Evolutionary conservation across 768 basidiomycete genomes (phyloP), one percentile per base, ranked within the genome.

Genomic region (Amanita muscaria): DNA sequence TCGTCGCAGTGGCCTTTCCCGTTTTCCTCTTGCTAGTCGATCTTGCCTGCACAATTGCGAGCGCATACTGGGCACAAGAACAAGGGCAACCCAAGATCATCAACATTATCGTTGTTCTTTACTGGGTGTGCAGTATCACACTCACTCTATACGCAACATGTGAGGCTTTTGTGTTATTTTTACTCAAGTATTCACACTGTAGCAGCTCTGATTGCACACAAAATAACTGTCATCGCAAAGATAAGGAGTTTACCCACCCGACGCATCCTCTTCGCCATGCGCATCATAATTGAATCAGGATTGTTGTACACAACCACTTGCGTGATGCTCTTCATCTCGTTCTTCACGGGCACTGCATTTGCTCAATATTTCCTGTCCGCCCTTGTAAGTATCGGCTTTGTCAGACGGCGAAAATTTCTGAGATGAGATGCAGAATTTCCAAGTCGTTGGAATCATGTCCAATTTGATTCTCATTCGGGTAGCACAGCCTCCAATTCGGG

Each of bases 141-240:
- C 38, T 52, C 9, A 56, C 53, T 29, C 10, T 56, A 6, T 56
- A 51, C 36, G 48, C 53, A 23, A 56, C 55, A n/a, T 45, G 55
- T 53, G 40, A 47, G 53, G 43, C 18, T 1, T 5, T 8, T n/a
- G 15, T 2, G 10, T 29, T 9, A 8, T 12, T 32, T 18, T 40
- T 18, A 10, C 7, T 9, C n/a, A 1, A 19, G 3, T 39, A 43
- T 15, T 29, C 6, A 21, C 12, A 41, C 25, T 2, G 23, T 30
- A 10, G 5, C 15, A 39, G 44, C 25, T 14, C 11, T 45, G 16
- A 39, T 45, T 15, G 27, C 27, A 12, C 38, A 45, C 23, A 45
- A 15, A 19, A 45, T 45, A 5, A 16, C 22, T 6, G 38, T 16
- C 18, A 35, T 45, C 16, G 25, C 35, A 30, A 38, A 9, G 21